Percentiles rank a stretch among this genome's conserved stretches.
Conservation (phyloP, 2,329 filamentous ascomycete genomes). For the Xylariaceae sp. region DNA sequence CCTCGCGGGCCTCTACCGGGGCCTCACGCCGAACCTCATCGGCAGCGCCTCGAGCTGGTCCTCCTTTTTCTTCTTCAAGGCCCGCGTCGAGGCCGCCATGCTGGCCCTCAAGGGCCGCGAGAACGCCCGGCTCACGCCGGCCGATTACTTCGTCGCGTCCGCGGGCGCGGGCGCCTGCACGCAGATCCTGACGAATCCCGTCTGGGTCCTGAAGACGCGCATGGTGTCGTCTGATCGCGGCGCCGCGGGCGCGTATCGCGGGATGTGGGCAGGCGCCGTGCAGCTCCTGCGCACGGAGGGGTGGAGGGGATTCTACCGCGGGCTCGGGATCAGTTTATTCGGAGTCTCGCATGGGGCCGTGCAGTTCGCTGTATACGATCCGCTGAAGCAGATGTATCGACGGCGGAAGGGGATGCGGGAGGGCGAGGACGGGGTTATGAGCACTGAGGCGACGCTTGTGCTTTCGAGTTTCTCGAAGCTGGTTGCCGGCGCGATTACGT, state of each 20-base stretch:
- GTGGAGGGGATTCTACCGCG: conserved; percentile 76
- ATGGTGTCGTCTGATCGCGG: conserved; percentile 83
- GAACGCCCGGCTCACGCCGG: conserved; percentile 43
- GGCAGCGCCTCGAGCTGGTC: conserved; percentile 90
- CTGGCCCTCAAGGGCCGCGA: conserved; percentile 29
- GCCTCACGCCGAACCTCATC: conserved; percentile 81
- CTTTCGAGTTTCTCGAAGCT: conserved; percentile 79
- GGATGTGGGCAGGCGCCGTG: conserved; percentile 64
- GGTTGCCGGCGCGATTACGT: conserved; percentile 82
- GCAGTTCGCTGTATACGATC: conserved; percentile 94
- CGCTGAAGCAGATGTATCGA: conserved; percentile 53
- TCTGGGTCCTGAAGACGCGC: conserved; percentile 97
- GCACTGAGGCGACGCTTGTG: conserved; percentile 71
- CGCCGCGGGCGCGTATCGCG: conserved; percentile 72
- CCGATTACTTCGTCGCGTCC: conserved; percentile 78
- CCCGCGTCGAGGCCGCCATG: conserved; percentile 46
- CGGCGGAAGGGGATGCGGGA: conserved; percentile 17
- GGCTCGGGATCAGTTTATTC: conserved; percentile 73
- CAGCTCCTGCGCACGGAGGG: conserved; percentile 69
- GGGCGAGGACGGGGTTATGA: conserved; percentile 41
- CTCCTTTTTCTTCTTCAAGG: conserved; percentile 80
- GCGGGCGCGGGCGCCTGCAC: conserved; percentile 67
- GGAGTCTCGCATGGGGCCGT: conserved; percentile 90
- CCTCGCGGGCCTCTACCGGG: conserved; percentile 74
- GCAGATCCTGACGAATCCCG: conserved; percentile 81